Conservation (phyloP, 225 moss, liverwort and hornwort species). For the Marchantia polymorpha region DNA sequence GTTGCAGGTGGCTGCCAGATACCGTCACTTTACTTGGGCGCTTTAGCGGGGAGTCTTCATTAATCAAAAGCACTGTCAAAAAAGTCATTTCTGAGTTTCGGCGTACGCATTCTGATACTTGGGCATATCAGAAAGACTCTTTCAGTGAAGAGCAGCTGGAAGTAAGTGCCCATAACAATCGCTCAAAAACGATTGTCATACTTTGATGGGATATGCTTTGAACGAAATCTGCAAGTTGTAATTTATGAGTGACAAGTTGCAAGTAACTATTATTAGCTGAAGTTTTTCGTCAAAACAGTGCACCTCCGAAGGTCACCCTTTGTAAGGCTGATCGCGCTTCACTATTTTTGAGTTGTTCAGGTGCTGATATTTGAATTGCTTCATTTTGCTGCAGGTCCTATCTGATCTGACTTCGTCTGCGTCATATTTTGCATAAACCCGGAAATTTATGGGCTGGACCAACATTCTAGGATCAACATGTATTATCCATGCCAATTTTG, state of each 20-base stretch:
- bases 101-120: conserved; percentile 97
- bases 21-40: conserved; percentile 76
- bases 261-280: not conserved
- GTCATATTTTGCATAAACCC: conserved; percentile 77
- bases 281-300: not conserved
- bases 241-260: not conserved
- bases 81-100: conserved; percentile 92
- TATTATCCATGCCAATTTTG: conserved; percentile 1
- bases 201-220: not conserved
- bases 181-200: too few species aligned
- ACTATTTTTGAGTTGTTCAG: not conserved
- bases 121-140: conserved; percentile 88
- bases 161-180: conserved; percentile 36
- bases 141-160: conserved; percentile 95
- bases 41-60: conserved; percentile 73
- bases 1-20: conserved; percentile 88
- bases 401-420: conserved; percentile 84
- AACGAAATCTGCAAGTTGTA: not conserved
- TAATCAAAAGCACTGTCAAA: conserved; percentile 77
- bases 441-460: not conserved
- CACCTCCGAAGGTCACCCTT: not conserved
- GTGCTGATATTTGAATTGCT: not conserved
- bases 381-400: conserved; percentile 58
- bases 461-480: not conserved
- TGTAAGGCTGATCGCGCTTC: too few species aligned